Evolutionary conservation across 2,329 filamentous ascomycete species (phyloP).

Genomic region (Exserohilum rostratum): DNA sequence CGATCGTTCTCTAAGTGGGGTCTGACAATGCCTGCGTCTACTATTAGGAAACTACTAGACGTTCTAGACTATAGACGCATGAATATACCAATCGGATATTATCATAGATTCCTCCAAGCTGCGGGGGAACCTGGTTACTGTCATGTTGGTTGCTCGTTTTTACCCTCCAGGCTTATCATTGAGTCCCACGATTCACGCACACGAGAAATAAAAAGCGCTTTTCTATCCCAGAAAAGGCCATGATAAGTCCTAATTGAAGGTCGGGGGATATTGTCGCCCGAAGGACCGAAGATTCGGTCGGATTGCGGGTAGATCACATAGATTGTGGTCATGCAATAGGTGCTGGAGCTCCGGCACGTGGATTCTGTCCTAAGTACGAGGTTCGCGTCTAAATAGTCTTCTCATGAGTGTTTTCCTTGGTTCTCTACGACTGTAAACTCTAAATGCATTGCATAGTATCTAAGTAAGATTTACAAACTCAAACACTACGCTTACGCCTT

Average conservation of each 20-base stretch:
- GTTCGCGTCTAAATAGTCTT: neutral
- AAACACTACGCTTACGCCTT: no score
- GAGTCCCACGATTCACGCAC: no score
- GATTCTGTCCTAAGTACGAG: neutral
- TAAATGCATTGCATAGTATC: neutral
- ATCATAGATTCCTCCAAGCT: no score
- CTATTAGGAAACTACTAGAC: neutral
- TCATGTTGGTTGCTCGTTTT: no score
- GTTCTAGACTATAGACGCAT: no score
- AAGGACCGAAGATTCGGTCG: neutral
- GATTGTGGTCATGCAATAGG: neutral
- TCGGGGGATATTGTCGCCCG: slow-evolving; percentile 1
- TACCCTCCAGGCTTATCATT: no score
- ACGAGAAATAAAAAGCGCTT: no score
- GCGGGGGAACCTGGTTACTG: no score
- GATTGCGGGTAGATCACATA: neutral
- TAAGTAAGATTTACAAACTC: no score
- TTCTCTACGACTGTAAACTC: neutral
- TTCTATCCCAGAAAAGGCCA: no score
- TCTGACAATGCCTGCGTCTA: slow-evolving; percentile 2
- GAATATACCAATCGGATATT: no score
- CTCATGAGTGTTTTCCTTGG: neutral
- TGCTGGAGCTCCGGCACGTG: slow-evolving; percentile 11
- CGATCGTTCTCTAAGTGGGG: neutral
- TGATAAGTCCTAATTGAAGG: no score